Base-by-base conservation (phyloP, 116 monocot species). In the Cymodocea nodosa region DNA sequence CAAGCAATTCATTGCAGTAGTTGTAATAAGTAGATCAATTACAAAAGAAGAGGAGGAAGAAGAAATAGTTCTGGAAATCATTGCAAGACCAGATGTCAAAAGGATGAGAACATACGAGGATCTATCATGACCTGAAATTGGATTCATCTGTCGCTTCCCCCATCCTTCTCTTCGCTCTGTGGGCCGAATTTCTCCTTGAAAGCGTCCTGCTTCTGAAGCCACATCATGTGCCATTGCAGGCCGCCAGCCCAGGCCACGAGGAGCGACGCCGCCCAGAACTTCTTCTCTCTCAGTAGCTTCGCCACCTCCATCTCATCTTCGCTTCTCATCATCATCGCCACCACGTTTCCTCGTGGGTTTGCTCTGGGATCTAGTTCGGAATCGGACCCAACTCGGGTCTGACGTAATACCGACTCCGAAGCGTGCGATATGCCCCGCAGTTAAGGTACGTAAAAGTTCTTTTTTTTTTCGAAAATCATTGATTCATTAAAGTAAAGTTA, bases 171-270 rank as follows among this genome's bases (percentile, higher is more conserved):
- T 36, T 17, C 17, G 35, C 37, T 62, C 36, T 40, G 62, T 23
- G 35, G 37, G 37, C 83, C 83, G 67, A 97, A 97, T 59, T 91
- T 91, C 54, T 80, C 78, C 82, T 86, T 84, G 82, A 98, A 98
- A 0, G 89, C 66, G 24, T 89, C 98, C 65, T 98, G 98, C 75
- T 76, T 88, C 80, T 86, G 79, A 73, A 98, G 70, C 98, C 92
- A 98, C 82, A 85, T 85, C 92, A 98, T 92, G 70, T 98, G 92
- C 37, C 77, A 86, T 86, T 89, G 80, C 9, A 88, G 85, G 23
- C 79, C 87, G 5, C 85, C 83, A 2, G 88, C 93, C 93, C 93
- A 93, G 0, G 65, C 72, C 63, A 93, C 70, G 65, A 93, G 83
- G 63, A 81, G 30, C 72, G 92, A 87, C 34, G 93, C 93, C 69